Conservation (phyloP, 2,329 filamentous ascomycete species). For the Aspergillus persii region DNA sequence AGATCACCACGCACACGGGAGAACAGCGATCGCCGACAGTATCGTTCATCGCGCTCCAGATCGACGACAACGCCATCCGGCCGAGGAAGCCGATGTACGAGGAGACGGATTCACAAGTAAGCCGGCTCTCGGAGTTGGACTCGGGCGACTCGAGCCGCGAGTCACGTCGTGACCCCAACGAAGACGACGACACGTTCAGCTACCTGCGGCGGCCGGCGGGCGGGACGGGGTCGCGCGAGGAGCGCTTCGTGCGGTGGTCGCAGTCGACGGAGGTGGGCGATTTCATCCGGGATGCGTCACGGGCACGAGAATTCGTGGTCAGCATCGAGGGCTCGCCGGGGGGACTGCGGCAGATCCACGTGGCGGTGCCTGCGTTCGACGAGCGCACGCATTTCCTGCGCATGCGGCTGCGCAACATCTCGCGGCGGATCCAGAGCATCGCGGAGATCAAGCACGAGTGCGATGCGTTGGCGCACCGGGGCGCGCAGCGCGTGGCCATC, state of each 20-base stretch:
- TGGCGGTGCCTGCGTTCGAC: slow-evolving; percentile 81
- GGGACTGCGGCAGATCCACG: slow-evolving; percentile 65
- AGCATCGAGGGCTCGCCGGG: slow-evolving; percentile 69
- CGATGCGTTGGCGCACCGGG: slow-evolving; percentile 71
- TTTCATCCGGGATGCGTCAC: slow-evolving; percentile 86
- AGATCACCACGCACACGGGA: slow-evolving; percentile 59
- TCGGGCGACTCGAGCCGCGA: slow-evolving; percentile 26
- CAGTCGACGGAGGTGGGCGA: slow-evolving; percentile 87
- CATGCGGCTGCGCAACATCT: slow-evolving; percentile 70
- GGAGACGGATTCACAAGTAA: slow-evolving; percentile 43
- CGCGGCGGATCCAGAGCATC: slow-evolving; percentile 65
- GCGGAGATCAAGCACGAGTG: slow-evolving; percentile 77
- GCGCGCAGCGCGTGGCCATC: slow-evolving; percentile 75
- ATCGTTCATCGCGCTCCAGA: slow-evolving; percentile 76
- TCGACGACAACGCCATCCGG: slow-evolving; percentile 58
- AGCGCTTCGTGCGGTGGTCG: slow-evolving; percentile 81
- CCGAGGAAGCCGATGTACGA: slow-evolving; percentile 38
- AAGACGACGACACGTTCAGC: slow-evolving; percentile 66
- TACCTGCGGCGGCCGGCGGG: slow-evolving; percentile 56
- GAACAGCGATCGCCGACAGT: slow-evolving; percentile 70
- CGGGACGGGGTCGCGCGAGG: slow-evolving; percentile 16
- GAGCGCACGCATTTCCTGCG: slow-evolving; percentile 89
- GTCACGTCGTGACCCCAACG: slow-evolving; percentile 49
- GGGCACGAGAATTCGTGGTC: slow-evolving; percentile 80
- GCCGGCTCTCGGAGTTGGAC: slow-evolving; percentile 15